Base-by-base conservation (phyloP, 306 rosid genomes). In the Rubus idaeus region DNA sequence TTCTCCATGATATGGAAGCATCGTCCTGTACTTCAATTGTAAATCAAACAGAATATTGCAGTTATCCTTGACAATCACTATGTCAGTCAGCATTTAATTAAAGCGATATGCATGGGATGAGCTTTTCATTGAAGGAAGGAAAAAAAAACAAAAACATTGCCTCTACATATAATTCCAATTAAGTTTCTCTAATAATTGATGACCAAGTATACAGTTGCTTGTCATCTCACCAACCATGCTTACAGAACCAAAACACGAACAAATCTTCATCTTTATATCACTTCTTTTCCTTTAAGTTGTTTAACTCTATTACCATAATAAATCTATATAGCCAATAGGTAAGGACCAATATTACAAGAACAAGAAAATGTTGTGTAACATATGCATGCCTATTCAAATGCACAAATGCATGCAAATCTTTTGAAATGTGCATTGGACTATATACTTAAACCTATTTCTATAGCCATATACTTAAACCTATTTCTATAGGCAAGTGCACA, bases 1-100 rank as follows among this genome's bases (percentile, higher is more conserved):
- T 91, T 77, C 98, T 89, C 98, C 97, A 94, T 53, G 97, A 94
- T 81, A 89, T 73, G 73, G 97, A 91, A 81, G 94, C 93, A 83
- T 94, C 98, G 80, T 90, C 98, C 97, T 94, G 96, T 89, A 87
- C 89, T 88, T 91, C 73, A 88, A 77, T 79, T 79, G 80, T 81
- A 78, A 82, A 88, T 84, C 80, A 83, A 91, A 81, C 83, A 83
- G 73, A 61, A 57, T 55, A 83, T 71, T 74, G 82, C 74, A 81
- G 62, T 73, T 44, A 77, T 55, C 67, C 71, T 72, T 45, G 63
- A 80, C 45, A 46, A 65, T 39, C 26, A 75, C 53, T 70, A 52
- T 61, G 47, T 68, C 62, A 69, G 30, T 21, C 17, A 53, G 68
- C 65, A 75, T 30, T 30, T 73, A 77, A 78, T 45, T 62, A 70